Conservation (phyloP, 257 asterid species). For the Plectranthus barbatus region DNA sequence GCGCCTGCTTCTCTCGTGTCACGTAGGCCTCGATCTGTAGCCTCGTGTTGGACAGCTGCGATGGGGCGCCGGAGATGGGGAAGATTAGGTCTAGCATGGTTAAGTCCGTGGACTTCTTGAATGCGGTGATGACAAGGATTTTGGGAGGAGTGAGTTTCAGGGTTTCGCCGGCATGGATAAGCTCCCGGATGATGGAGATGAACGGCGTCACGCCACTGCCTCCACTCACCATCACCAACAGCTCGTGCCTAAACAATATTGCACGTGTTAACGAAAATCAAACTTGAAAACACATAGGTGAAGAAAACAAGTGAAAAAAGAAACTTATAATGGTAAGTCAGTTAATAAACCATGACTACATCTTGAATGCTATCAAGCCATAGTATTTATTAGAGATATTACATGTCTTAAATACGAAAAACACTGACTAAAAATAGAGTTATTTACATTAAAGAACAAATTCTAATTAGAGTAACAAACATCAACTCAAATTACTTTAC, state of each 20-base stretch:
- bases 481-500: no score
- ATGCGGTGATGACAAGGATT: constrained; percentile 52
- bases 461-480: no score
- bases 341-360: no score
- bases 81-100: constrained; percentile 64
- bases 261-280: no score
- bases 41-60: constrained; percentile 25
- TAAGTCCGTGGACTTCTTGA: constrained; percentile 60
- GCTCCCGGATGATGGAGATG: constrained; percentile 70
- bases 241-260: constrained; percentile 42
- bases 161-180: constrained; percentile 34
- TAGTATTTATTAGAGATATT: no score
- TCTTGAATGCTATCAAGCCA: no score
- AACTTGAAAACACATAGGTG: no score
- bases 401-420: no score
- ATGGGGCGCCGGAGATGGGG: constrained; percentile 41
- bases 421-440: no score
- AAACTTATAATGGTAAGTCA: no score
- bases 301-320: no score
- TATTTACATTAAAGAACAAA: no score
- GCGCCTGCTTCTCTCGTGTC: constrained; percentile 47
- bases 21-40: constrained; percentile 60
- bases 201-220: constrained; percentile 95
- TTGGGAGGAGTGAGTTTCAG: constrained; percentile 39
- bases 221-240: constrained; percentile 76